Base-by-base conservation (phyloP, 352 stramenopile genomes). In the Elongisporangium prolatum region DNA sequence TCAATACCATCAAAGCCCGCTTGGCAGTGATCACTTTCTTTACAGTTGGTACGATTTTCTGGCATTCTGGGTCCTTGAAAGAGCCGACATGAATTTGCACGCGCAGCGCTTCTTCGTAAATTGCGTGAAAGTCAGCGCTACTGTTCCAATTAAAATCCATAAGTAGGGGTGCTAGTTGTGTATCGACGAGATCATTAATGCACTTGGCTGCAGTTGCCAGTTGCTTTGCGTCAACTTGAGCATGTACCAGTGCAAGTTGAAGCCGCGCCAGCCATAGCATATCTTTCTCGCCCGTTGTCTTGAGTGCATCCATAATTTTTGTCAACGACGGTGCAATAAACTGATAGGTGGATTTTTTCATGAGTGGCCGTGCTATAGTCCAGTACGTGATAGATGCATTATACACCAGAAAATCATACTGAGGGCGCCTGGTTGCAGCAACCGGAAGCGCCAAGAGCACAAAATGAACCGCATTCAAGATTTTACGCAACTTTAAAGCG, bases 361-460 rank as follows among this genome's bases (percentile, higher is more conserved):
- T 92, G 22, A 96, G 69, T 56, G 86, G 77, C 4, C 89, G 71
- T 50, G 85, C 74, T 51, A 97, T 78, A 18, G 84, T 81, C 89
- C 89, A 97, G 54, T 92, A 94, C 24, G 79, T 76, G 11, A 97
- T 77, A 0, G 84, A 96, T 11, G 85, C 85, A 55, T 97, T 97
- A 84, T 97, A 97, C 54, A 97, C 75, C 16, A 97, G 74, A 59
- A 97, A 97, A 54, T 95, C 79, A 70, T 97, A 97, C 11, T 67
- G 62, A 11, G 80, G 78, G 0, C 86, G 78, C 7, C 85, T 84
- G 17, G 62, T 70, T 1, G 67, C 58, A 17, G 86, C 87, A 21
- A 97, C 78, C 1, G 85, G 74, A 3, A 96, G 51, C 22, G 91
- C 88, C 16, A 80, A 61, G 28, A 94, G 57, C 14, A 97, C 65